Base-by-base conservation (phyloP, 2,329 filamentous ascomycete genomes). In the Delphinella strobiligena region DNA sequence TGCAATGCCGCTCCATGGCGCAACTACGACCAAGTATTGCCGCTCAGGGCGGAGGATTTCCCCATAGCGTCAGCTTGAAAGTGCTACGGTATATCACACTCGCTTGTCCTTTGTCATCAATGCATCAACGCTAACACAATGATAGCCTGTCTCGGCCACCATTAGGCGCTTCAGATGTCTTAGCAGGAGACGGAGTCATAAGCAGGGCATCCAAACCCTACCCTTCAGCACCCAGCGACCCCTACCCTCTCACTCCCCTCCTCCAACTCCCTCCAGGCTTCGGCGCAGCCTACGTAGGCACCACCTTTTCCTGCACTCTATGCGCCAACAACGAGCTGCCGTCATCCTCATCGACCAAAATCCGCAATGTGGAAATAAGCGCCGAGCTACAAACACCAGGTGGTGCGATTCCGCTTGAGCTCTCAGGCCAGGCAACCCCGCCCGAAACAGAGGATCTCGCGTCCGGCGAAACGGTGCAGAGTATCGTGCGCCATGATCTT, bases 331-430 rank as follows among this genome's bases (percentile, higher is more conserved):
- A 95, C 58, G 89, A 96, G 54, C 61, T 78, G 2, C 29, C 31
- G 12, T 38, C 47, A 0, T 27, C 31, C 5, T 54, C 59, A 18
- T 55, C 63, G 44, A 64, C 63, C 47, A 63, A 60, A 34, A 78
- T 93, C 31, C 80, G 77, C 46, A 82, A 82, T 41, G 81, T 95
- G 38, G 75, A 78, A 40, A 85, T 96, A 51, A 75, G 83, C 41
- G 91, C 88, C 0, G 88, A 95, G 62, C 93, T 98, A 80, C 93
- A 96, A 64, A 93, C 88, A 0, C 89, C 91, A 0, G 78, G 80
- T 3, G 76, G 81, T 40, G 77, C 78, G 22, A 69, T 54, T 2
- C 63, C 4, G 75, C 80, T 43, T 75, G 79, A 38, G 68, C 49
- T 43, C 50, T 56, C 34, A 47, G 85, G 5, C 61, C 72, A 4